These are phyloP conservation scores for Choiromyces venosus DNA, from an alignment of 495 filamentous ascomycete genomes.

Conservation along the genomic window DNA sequence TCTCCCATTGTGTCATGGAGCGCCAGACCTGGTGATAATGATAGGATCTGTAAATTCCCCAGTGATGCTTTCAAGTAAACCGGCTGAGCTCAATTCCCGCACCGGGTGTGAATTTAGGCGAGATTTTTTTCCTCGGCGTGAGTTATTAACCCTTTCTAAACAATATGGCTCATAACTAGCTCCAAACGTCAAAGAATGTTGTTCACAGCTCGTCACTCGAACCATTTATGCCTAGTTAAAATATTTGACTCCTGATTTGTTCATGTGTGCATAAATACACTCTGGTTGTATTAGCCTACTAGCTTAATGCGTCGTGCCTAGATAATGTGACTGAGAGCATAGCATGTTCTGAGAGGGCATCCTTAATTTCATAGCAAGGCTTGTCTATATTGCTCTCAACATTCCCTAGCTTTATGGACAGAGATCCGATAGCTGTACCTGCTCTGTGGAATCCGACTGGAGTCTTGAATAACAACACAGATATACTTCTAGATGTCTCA, in stretches of 20 bases:
- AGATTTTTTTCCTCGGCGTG: neutral
- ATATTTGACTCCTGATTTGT: neutral
- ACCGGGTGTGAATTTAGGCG: neutral
- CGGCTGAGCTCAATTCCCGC: neutral
- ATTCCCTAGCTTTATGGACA: neutral
- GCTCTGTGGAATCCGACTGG: neutral
- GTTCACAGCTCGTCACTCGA: neutral
- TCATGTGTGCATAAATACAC: neutral
- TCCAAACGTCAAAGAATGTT: neutral
- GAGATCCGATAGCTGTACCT: neutral
- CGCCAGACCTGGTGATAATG: neutral
- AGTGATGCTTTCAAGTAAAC: neutral
- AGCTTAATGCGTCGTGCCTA: neutral
- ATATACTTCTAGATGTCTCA: neutral
- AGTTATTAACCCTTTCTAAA: neutral
- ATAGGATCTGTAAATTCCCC: neutral
- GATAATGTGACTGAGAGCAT: neutral
- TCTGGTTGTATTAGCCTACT: neutral
- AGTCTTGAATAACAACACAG: neutral
- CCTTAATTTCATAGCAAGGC: neutral
- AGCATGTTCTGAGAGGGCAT: neutral
- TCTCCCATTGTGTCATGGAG: neutral
- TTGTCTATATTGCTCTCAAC: neutral
- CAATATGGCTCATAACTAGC: neutral
- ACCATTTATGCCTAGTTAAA: neutral